Percentiles rank a stretch among this genome's conserved stretches.
Evolutionary conservation across 192 early-diverging fungal species (phyloP).

Genomic region (Coemansia sp.): DNA sequence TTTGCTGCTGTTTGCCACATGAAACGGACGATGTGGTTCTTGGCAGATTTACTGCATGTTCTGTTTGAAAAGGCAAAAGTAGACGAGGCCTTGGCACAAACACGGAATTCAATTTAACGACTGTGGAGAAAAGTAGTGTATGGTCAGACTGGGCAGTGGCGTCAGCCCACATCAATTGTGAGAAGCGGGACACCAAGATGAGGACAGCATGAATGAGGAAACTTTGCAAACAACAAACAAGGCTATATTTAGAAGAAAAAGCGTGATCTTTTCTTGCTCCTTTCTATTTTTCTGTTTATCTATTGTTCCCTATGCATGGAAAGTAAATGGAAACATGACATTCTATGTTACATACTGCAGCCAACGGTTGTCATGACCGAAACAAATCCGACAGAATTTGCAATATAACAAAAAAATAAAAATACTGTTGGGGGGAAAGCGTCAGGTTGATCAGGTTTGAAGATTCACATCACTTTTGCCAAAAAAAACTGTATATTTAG

Average conservation of each 20-base stretch:
- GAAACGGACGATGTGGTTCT: too few relatives aligned
- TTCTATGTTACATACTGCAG: not conserved
- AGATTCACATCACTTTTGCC: too few relatives aligned
- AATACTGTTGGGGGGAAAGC: not conserved
- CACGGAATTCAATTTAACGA: not conserved
- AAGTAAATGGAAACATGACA: not conserved
- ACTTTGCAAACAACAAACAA: conserved; percentile 2
- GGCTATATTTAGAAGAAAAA: not conserved
- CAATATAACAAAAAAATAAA: not conserved
- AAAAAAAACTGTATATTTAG: not conserved
- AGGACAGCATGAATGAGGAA: not conserved
- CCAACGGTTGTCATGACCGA: not conserved
- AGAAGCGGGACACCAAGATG: not conserved
- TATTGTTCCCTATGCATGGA: not conserved
- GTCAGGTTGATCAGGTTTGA: too few relatives aligned
- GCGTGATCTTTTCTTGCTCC: not conserved
- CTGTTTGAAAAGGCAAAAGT: too few relatives aligned
- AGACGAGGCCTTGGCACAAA: not conserved
- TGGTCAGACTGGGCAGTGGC: not conserved
- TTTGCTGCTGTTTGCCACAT: too few relatives aligned
- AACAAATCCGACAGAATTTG: not conserved
- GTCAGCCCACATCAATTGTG: not conserved
- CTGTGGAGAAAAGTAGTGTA: not conserved
- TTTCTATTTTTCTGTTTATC: not conserved
- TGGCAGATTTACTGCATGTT: too few relatives aligned